These are phyloP conservation scores for Mycocentrospora acerina DNA, from an alignment of 2,329 filamentous ascomycete genomes.

Conservation along the genomic window DNA sequence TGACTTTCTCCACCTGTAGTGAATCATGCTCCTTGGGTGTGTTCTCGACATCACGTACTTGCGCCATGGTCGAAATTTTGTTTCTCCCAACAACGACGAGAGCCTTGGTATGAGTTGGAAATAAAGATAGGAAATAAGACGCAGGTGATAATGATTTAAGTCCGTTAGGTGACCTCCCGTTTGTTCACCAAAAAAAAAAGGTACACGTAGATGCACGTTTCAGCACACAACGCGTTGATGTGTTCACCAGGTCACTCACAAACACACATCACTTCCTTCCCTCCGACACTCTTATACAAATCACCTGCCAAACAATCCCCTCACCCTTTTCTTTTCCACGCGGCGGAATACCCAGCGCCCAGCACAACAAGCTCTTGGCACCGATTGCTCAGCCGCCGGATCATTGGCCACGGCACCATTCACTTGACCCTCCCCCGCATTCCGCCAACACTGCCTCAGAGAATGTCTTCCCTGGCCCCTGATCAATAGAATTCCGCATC, in stretches of 20 bases:
- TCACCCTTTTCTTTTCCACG: not conserved
- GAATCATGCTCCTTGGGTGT: slow-evolving; percentile 18
- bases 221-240: no score
- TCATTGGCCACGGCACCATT: slow-evolving; percentile 3
- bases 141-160: no score
- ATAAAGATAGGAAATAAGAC: not conserved
- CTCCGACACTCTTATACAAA: not conserved
- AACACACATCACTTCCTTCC: no score
- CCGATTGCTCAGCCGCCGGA: not conserved
- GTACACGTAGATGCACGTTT: no score
- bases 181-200: no score
- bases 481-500: no score
- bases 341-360: not conserved
- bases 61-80: slow-evolving; percentile 4
- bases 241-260: no score
- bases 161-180: no score
- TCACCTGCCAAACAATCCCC: not conserved
- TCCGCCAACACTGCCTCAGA: slow-evolving; percentile 2
- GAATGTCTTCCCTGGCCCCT: not conserved
- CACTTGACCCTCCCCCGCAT: slow-evolving; percentile 8
- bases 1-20: slow-evolving; percentile 17
- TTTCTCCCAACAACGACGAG: not conserved
- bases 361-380: slow-evolving; percentile 7
- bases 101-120: not conserved
- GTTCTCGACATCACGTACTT: slow-evolving; percentile 2